Conservation (phyloP, 2,329 filamentous ascomycete genomes). For the Neofusicoccum kwambonambiense region DNA sequence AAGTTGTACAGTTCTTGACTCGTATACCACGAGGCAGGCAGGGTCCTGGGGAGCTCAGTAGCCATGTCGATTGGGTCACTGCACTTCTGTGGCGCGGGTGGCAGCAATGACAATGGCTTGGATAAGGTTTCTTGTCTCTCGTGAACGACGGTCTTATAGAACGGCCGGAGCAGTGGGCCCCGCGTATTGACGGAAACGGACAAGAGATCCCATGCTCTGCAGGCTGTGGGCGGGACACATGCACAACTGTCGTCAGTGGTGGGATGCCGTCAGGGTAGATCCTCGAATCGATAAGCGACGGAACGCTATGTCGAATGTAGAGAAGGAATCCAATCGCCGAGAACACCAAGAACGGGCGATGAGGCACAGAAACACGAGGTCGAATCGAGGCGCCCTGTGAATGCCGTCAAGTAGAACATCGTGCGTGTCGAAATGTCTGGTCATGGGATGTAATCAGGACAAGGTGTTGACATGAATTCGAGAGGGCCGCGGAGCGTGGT, state of each 20-base stretch:
- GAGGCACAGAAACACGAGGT: neutral
- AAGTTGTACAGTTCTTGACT: constrained; percentile 46
- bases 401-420: neutral
- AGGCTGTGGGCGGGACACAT: neutral
- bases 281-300: neutral
- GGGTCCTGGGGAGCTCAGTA: constrained; percentile 22
- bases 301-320: neutral
- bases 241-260: neutral
- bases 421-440: no score
- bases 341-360: neutral
- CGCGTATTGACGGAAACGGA: neutral
- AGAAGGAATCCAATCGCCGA: neutral
- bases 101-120: neutral
- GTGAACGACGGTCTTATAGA: neutral
- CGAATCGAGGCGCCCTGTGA: neutral
- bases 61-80: neutral
- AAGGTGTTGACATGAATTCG: no score
- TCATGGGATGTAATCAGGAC: no score
- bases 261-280: neutral
- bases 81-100: neutral
- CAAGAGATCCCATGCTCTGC: neutral
- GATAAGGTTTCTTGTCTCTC: neutral
- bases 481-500: no score
- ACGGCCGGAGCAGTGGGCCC: no score
- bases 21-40: constrained; percentile 48